phyloP scores from a whole-genome alignment of 306 rosid species.

The Gleditsia sinensis region DNA sequence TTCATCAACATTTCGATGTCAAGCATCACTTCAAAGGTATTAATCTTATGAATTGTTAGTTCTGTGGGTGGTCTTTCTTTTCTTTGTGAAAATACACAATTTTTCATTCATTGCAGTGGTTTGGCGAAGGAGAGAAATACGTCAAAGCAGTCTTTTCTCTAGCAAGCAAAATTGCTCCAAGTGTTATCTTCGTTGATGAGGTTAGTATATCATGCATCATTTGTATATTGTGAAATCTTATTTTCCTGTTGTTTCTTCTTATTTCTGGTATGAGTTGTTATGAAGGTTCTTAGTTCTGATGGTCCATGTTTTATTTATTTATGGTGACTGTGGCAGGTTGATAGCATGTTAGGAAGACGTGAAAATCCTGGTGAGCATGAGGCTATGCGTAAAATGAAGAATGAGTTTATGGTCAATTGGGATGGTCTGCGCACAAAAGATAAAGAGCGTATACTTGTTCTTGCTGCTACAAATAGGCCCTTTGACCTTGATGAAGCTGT shows the following conservation, averaged over 20 bases:
- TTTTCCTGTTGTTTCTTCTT: background rate
- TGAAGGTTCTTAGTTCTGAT: background rate
- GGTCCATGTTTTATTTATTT: background rate
- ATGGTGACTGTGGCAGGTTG: slow-evolving; percentile 62
- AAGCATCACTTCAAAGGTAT: slow-evolving; percentile 92
- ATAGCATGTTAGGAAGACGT: slow-evolving; percentile 97
- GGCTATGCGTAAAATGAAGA: slow-evolving; percentile 98
- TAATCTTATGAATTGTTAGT: background rate
- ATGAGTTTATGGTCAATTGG: slow-evolving; percentile 99
- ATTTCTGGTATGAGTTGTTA: background rate
- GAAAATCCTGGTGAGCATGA: slow-evolving; percentile 96
- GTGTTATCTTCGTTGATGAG: slow-evolving; percentile 98
- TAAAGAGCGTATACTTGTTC: slow-evolving; percentile 90
- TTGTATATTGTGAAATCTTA: background rate
- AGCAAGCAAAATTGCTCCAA: slow-evolving; percentile 95
- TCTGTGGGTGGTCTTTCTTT: background rate
- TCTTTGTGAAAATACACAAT: slow-evolving; percentile 16
- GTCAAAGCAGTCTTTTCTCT: slow-evolving; percentile 94
- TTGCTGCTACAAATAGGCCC: slow-evolving; percentile 96
- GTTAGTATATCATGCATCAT: slow-evolving; percentile 43
- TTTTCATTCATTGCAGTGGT: slow-evolving; percentile 66
- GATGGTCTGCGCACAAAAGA: slow-evolving; percentile 98
- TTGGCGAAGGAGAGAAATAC: slow-evolving; percentile 97
- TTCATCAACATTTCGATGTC: slow-evolving; percentile 97
- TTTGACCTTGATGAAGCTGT: slow-evolving; percentile 99